phyloP scores from a whole-genome alignment of 2,329 filamentous ascomycete genomes.

The Huntiella decipiens region DNA sequence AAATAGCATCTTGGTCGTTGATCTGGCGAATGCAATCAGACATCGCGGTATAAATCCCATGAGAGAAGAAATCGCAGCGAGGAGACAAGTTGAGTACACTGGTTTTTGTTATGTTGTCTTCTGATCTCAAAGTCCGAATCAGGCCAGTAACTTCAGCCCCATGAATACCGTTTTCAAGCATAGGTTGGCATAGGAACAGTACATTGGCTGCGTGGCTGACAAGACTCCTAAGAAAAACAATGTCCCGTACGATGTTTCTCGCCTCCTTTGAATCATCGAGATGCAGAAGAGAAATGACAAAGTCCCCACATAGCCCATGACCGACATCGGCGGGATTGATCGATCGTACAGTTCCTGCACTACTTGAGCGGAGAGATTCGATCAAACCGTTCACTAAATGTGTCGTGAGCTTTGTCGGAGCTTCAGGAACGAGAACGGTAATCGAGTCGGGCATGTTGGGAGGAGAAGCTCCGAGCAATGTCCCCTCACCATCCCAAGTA shows the following conservation, averaged over 20 bases:
- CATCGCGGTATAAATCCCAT: not conserved
- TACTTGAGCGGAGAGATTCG: too few relatives aligned
- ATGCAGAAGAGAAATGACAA: slow-evolving; percentile 8
- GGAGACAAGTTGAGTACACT: not conserved
- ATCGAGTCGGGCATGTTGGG: not conserved
- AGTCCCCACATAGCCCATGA: not conserved
- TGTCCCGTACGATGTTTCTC: slow-evolving; percentile 14
- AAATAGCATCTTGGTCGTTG: not conserved
- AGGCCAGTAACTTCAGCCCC: slow-evolving; percentile 26
- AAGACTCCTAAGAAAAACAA: slow-evolving; percentile 23
- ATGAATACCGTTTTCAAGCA: slow-evolving; percentile 18
- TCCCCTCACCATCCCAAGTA: slow-evolving; percentile 1
- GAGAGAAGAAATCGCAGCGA: not conserved
- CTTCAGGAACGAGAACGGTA: slow-evolving; percentile 1
- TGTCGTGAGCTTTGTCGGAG: not conserved
- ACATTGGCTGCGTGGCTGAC: slow-evolving; percentile 21
- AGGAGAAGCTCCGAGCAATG: not conserved
- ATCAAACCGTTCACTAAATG: too few relatives aligned
- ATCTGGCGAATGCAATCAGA: slow-evolving; percentile 2
- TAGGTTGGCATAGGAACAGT: slow-evolving; percentile 28
- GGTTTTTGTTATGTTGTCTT: slow-evolving; percentile 18
- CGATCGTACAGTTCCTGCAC: too few relatives aligned
- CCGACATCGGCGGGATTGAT: too few relatives aligned
- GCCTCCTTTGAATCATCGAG: not conserved
- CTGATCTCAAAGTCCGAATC: slow-evolving; percentile 29